A percentile compares a stretch with the other conserved stretches of the same genome.
These are phyloP conservation scores for Luzula sylvatica DNA, from an alignment of 176 grass and related monocot genomes.

Conservation along the genomic window DNA sequence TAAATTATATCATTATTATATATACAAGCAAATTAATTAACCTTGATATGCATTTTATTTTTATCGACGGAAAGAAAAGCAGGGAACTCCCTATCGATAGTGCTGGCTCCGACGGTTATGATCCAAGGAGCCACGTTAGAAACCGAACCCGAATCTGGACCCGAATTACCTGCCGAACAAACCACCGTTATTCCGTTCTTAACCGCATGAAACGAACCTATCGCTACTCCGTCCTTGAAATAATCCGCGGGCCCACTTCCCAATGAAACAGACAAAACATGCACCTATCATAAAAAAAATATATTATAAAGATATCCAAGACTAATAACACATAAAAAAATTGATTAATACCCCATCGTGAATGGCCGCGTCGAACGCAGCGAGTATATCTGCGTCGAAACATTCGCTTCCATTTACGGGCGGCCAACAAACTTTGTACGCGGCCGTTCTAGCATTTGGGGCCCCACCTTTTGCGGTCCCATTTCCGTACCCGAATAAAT, in stretches of 20 bases:
- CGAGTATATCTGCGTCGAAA: slow-evolving; percentile 81
- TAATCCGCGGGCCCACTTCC: slow-evolving; percentile 47
- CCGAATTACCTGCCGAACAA: slow-evolving; percentile 71
- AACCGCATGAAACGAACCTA: slow-evolving; percentile 81
- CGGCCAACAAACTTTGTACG: slow-evolving; percentile 95
- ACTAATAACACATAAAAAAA: too few species aligned
- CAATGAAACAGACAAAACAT: slow-evolving; percentile 80
- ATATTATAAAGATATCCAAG: too few species aligned
- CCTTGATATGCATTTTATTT: slow-evolving; percentile 44
- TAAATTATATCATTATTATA: not conserved
- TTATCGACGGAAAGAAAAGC: slow-evolving; percentile 35
- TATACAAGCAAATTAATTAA: slow-evolving; percentile 8
- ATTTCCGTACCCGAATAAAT: slow-evolving; percentile 65
- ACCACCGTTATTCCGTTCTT: slow-evolving; percentile 55
- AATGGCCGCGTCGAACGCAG: slow-evolving; percentile 76
- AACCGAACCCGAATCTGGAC: slow-evolving; percentile 35
- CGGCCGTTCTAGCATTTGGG: slow-evolving; percentile 40
- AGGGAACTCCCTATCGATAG: slow-evolving; percentile 73
- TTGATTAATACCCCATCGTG: slow-evolving; percentile 42
- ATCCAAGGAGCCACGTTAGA: slow-evolving; percentile 91
- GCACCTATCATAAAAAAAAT: too few species aligned
- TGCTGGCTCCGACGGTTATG: slow-evolving; percentile 70
- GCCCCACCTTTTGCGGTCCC: slow-evolving; percentile 83
- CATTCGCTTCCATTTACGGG: slow-evolving; percentile 81
- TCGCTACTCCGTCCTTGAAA: slow-evolving; percentile 56